These are phyloP conservation scores for Diplodia scrobiculata DNA, from an alignment of 2,329 filamentous ascomycete genomes.

Conservation along the genomic window DNA sequence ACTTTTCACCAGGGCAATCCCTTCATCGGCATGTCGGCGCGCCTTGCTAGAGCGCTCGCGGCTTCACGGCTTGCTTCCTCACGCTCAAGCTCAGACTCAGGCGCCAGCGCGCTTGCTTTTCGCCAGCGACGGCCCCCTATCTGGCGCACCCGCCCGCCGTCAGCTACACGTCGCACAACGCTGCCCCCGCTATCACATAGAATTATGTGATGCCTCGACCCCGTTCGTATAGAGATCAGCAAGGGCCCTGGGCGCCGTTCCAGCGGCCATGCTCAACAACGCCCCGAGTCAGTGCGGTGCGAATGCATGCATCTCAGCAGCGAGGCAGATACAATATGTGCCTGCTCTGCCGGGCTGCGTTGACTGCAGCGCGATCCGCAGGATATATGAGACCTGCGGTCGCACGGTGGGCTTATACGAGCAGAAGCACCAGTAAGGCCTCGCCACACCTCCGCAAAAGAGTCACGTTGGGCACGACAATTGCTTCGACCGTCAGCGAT, in stretches of 20 bases:
- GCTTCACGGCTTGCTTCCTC: neutral
- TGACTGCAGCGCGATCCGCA: conserved; percentile 21
- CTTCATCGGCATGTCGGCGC: no score
- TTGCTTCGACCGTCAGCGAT: conserved; percentile 12
- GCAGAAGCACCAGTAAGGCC: conserved; percentile 25
- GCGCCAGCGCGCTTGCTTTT: conserved; percentile 3
- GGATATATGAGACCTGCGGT: conserved; percentile 20
- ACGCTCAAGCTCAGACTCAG: neutral
- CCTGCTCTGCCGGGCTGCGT: conserved; percentile 3
- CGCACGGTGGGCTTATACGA: conserved; percentile 25
- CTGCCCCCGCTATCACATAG: conserved; percentile 21
- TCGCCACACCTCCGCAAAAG: conserved; percentile 25
- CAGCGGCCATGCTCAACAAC: conserved; percentile 21
- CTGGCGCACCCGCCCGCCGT: neutral
- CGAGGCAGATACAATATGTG: conserved; percentile 9
- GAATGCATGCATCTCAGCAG: neutral
- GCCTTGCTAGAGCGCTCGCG: conserved; percentile 10
- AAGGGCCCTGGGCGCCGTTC: conserved; percentile 19
- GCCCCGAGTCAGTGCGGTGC: conserved; percentile 11
- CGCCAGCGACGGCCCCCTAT: conserved; percentile 16
- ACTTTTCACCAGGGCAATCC: neutral
- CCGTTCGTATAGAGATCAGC: conserved; percentile 26
- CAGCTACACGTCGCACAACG: conserved; percentile 22
- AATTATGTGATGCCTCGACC: conserved; percentile 25
- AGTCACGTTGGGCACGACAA: conserved; percentile 22